Base-by-base conservation (phyloP, 2,329 filamentous ascomycete species). In the Epichloe amarillans region DNA sequence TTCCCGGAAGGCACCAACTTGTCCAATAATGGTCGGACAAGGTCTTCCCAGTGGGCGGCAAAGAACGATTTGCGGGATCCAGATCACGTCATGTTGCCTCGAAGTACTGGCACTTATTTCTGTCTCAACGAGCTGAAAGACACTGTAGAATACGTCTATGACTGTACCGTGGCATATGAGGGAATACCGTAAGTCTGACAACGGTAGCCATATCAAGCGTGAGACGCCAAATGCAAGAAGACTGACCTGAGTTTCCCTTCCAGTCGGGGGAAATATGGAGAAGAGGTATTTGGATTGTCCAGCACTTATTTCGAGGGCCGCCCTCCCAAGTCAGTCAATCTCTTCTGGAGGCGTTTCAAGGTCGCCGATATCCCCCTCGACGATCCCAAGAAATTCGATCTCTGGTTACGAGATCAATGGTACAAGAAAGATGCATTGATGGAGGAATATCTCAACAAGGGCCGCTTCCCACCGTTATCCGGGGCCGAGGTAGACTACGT, bases 91-190 rank as follows among this genome's bases (percentile, higher is more conserved):
- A 75, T 95, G 57, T 69, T 94, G 2, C 88, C 88, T 1, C 76
- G 88, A 49, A 89, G 86, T 64, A 93, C 87, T 0, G 88, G 88
- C 46, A 77, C 86, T 55, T 84, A 79, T 56, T 94, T 89, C 61
- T 90, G 86, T 58, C 68, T 95, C 42, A 82, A 83, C 54, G 83
- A 94, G 65, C 71, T 95, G 14, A 79, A 80, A 58, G 79, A 76
- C 8, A 83, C 83, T 0, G 80, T 90, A 0, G 85, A 93, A 11
- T 94, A 87, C 69, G 72, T 95, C 1, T 95, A 95, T 60, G 88
- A 95, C 67, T 96, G 90, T 66, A 97, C 93, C 0, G 84, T 98
- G 51, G 90, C 88, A 4, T 98, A 98, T 62, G 91, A 96, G 67
- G 91, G 93, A 14, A 80, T 95, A 42, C 86, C 87, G 84, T 91